Evolutionary conservation across 306 rosid genomes (phyloP), one percentile per base, ranked within the genome.

Genomic region (Cucurbita ficifolia): DNA sequence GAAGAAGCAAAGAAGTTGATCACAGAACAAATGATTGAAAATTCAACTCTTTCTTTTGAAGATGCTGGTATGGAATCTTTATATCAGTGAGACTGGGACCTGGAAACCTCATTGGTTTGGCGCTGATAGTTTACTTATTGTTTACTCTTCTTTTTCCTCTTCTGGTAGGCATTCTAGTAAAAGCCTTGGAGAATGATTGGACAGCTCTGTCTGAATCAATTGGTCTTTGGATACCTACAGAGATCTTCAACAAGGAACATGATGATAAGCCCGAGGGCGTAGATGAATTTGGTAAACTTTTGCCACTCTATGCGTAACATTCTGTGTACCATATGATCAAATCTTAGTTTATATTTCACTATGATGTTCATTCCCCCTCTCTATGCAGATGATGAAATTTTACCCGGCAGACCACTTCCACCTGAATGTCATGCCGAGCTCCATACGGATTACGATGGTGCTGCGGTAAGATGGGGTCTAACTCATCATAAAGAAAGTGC

Each of bases 381-480:
- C 51, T 78, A 39, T 79, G 22, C 83, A 88, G 96, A 88, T 61
- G 90, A 88, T 54, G 88, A 88, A 76, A 68, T 90, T 80, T 87
- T 94, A 75, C 87, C 98, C 0, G 98, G 98, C 43, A 86, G 91
- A 76, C 88, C 96, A 49, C 75, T 88, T 71, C 84, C 90, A 55
- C 82, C 84, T 2, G 89, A 89, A 82, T 94, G 98, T 80, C 76
- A 80, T 46, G 76, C 84, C 11, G 87, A 89, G 82, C 86, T 87
- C 77, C 97, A 90, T 68, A 79, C 97, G 19, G 98, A 94, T 86
- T 94, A 94, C 69, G 96, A 61, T 74, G 97, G 98, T 70, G 79
- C 77, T 51, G 98, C 97, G 9, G 97, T 94, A 62, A 87, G 81
- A 89, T 94, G 97, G 98, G 98, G 98, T 74, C 98, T 94, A 71